Conservation (phyloP, 1,139 yeast genomes). For the Nakaseomyces nivariensis region DNA sequence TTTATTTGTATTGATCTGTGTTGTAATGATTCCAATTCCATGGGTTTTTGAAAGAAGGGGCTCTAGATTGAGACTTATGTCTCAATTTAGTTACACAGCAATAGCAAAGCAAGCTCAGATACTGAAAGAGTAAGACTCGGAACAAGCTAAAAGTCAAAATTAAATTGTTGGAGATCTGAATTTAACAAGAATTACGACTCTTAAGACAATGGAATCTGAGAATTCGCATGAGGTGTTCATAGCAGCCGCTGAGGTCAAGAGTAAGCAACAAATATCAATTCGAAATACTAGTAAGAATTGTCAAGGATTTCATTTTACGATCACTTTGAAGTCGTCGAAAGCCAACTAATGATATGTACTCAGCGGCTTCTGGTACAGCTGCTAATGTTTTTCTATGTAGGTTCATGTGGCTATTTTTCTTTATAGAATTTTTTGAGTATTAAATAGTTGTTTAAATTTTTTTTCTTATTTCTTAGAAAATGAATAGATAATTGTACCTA, state of each 20-base stretch:
- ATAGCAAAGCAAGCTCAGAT: slow-evolving; percentile 23
- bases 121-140: slow-evolving; percentile 10
- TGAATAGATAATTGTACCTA: not conserved
- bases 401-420: not conserved
- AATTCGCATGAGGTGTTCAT: slow-evolving; percentile 2
- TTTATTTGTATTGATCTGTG: slow-evolving; percentile 58
- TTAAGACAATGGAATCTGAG: slow-evolving; percentile 11
- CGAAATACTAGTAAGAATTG: not conserved
- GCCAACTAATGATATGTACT: slow-evolving; percentile 2
- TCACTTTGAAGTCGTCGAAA: not conserved
- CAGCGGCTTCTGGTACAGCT: too few relatives aligned
- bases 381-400: too few relatives aligned
- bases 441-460: not conserved
- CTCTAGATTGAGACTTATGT: slow-evolving; percentile 39
- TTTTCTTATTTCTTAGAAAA: not conserved
- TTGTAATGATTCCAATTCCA: slow-evolving; percentile 65
- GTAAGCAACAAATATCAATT: not conserved
- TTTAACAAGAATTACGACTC: slow-evolving; percentile 9
- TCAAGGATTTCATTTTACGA: not conserved
- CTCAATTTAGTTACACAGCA: slow-evolving; percentile 53
- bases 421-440: not conserved
- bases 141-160: not conserved
- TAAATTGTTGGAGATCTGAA: slow-evolving; percentile 7
- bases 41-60: slow-evolving; percentile 53
- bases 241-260: not conserved